Conservation (phyloP, 306 rosid genomes). For the Amphicarpaea edgeworthii region DNA sequence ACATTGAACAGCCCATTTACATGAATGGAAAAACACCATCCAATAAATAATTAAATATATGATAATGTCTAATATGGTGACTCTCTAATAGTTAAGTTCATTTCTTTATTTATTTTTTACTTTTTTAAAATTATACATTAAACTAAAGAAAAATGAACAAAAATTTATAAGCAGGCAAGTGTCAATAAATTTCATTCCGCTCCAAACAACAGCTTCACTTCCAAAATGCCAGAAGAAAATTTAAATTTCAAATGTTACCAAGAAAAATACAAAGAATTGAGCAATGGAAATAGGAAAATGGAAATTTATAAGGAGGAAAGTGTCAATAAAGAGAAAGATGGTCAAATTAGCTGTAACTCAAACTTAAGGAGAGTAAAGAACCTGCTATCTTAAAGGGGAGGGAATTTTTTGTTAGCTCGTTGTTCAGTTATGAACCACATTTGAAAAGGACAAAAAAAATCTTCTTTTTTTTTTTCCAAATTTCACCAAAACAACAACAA, state of each 20-base stretch:
- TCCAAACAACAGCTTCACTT: slow-evolving; percentile 18
- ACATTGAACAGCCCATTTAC: slow-evolving; percentile 35
- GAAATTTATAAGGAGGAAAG: neutral
- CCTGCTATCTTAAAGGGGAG: too few relatives aligned
- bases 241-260: neutral
- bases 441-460: too few relatives aligned
- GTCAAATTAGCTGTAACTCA: too few relatives aligned
- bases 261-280: too few relatives aligned
- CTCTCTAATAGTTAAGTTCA: neutral
- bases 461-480: neutral
- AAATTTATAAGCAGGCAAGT: neutral
- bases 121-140: neutral
- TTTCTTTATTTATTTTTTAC: neutral
- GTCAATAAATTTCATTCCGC: slow-evolving; percentile 15
- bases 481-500: neutral
- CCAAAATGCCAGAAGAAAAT: neutral
- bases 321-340: too few relatives aligned
- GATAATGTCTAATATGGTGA: neutral
- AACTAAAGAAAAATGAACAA: slow-evolving; percentile 12
- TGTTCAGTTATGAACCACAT: neutral
- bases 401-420: neutral
- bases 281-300: too few relatives aligned
- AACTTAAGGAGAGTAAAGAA: too few relatives aligned
- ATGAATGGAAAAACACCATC: slow-evolving; percentile 21
- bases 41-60: neutral